Evolutionary conservation across 331 rosid species (phyloP).

Genomic region (Malus hybrid): DNA sequence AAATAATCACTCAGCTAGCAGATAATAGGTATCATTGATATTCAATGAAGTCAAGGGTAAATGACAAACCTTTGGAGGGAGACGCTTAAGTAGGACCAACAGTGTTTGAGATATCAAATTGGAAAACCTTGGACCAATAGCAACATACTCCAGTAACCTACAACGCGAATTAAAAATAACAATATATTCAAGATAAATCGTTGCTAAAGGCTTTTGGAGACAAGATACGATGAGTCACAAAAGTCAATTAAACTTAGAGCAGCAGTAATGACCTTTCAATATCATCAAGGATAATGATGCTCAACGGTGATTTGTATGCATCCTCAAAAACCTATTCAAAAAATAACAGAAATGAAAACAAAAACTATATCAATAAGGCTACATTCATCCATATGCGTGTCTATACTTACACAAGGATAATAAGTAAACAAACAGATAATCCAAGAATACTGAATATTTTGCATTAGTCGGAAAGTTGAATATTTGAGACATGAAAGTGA

Average conservation of each 20-base stretch:
- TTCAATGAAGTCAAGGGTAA: constrained; percentile 1
- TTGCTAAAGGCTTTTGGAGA: not conserved
- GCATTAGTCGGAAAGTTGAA: not conserved
- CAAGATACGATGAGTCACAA: not conserved
- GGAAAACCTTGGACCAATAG: constrained; percentile 95
- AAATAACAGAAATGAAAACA: not conserved
- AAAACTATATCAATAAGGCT: not conserved
- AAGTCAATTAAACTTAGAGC: not conserved
- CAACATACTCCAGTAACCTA: constrained; percentile 81
- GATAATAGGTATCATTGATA: not conserved
- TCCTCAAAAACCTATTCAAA: constrained; percentile 82
- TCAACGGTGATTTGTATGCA: constrained; percentile 94
- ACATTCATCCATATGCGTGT: not conserved
- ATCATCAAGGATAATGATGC: constrained; percentile 87
- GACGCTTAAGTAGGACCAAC: constrained; percentile 72
- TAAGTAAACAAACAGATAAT: not conserved
- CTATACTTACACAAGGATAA: not conserved
- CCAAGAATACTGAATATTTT: not conserved
- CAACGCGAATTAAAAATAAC: not conserved
- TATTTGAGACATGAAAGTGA: not conserved
- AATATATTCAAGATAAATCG: not conserved
- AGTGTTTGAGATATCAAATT: constrained; percentile 80
- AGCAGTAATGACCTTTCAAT: constrained; percentile 60
- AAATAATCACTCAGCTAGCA: not conserved
- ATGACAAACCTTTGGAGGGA: constrained; percentile 79